Base-by-base conservation (phyloP, 1,284 basidiomycete genomes). In the Paramarasmius palmivorus region DNA sequence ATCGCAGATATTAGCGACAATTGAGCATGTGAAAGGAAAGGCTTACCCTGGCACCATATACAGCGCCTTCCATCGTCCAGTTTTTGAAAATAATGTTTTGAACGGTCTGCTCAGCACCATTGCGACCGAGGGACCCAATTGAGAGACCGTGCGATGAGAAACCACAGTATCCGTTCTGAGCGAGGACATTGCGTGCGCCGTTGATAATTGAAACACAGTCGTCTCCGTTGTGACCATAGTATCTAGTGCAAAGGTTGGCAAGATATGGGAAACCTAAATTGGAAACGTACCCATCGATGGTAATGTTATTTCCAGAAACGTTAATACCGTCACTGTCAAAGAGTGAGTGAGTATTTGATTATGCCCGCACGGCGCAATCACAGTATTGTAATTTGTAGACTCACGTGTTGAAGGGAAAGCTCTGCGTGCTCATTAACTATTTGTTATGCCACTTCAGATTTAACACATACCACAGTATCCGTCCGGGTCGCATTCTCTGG, bases 391-490 rank as follows among this genome's bases (percentile, higher is more conserved):
- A n/a, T n/a, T n/a, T n/a, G n/a, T n/a, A n/a, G 22, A 64, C 69
- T 49, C 60, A 71, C 69, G 75, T 78, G 57, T 78, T 78, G 65
- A 78, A 78, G 2, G 76, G 75, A 65, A 76, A 76, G 54, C 73
- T 70, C 66, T 69, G 50, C n/a, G n/a, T n/a, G n/a, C n/a, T n/a
- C n/a, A n/a, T n/a, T n/a, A n/a, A n/a, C n/a, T n/a, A n/a, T n/a
- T n/a, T n/a, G n/a, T n/a, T n/a, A n/a, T n/a, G n/a, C n/a, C n/a
- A n/a, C n/a, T n/a, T n/a, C n/a, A n/a, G n/a, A n/a, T n/a, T n/a
- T n/a, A 6, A 12, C 15, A 61, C 66, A 25, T 59, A 68, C 68
- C 36, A 68, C 57, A 19, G 72, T 73, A 42, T 62, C 59, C 41
- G 68, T 67, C 4, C 73, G 65, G 4, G 73, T 76, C 15, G 69